Conservation (phyloP, 257 asterid species). For the Ajuga chamaepitys region DNA sequence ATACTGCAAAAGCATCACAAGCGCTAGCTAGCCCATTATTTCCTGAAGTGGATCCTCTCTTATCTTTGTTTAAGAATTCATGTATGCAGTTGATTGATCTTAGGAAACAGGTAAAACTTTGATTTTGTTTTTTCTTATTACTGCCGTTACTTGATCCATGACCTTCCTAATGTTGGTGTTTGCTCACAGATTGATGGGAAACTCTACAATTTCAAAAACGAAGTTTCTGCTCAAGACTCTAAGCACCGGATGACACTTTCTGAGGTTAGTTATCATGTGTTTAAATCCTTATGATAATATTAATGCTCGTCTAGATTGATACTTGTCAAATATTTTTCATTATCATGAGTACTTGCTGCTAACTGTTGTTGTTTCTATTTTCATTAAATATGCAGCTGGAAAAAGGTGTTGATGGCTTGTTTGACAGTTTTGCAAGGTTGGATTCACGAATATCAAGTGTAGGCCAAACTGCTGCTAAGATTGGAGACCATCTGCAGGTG, state of each 20-base stretch:
- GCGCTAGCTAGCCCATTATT: conserved; percentile 57
- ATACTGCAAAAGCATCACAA: conserved; percentile 53
- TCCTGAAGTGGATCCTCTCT: conserved; percentile 88
- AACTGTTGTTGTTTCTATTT: conserved; percentile 6
- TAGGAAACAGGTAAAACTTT: conserved; percentile 58
- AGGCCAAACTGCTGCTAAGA: conserved; percentile 99
- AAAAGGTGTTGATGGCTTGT: conserved; percentile 97
- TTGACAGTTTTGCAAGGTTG: conserved; percentile 86
- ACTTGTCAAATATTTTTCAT: not conserved
- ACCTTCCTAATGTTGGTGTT: conserved; percentile 21
- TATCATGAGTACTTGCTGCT: conserved; percentile 2
- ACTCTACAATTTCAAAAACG: conserved; percentile 68
- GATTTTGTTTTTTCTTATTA: not conserved
- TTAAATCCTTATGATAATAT: not conserved
- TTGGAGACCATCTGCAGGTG: conserved; percentile 98
- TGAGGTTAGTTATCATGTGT: conserved; percentile 45
- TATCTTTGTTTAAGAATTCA: conserved; percentile 81
- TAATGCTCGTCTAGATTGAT: not conserved
- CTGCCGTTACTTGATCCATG: not conserved
- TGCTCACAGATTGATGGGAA: conserved; percentile 75
- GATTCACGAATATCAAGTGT: conserved; percentile 97
- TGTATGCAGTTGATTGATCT: conserved; percentile 80
- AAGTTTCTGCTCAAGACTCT: conserved; percentile 80
- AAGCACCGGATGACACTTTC: conserved; percentile 90
- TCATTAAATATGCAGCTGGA: conserved; percentile 60